These are phyloP conservation scores for Apium graveolens DNA, from an alignment of 129 eudicot species.

Conservation along the genomic window DNA sequence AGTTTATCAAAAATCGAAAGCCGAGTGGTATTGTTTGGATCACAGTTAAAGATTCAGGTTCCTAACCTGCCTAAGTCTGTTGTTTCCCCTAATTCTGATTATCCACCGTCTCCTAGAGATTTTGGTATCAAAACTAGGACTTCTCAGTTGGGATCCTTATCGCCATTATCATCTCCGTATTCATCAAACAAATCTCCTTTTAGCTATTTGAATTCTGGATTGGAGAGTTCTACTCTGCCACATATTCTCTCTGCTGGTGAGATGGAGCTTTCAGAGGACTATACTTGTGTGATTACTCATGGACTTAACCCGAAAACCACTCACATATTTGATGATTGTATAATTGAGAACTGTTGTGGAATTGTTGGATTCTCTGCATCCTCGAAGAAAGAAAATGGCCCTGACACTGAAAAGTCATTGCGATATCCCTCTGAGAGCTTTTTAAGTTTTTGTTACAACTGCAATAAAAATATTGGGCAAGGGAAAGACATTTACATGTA, in stretches of 20 bases:
- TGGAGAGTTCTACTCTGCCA: conserved; percentile 29
- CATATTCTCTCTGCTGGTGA: conserved; percentile 34
- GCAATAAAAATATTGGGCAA: conserved; percentile 63
- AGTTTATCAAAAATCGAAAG: conserved; percentile 22
- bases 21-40: conserved; percentile 44
- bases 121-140: conserved; percentile 64
- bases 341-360: conserved; percentile 61
- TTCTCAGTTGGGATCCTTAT: conserved; percentile 28
- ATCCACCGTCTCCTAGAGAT: conserved; percentile 46
- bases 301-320: conserved; percentile 79
- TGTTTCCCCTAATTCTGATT: conserved; percentile 15
- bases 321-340: conserved; percentile 69
- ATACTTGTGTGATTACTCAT: conserved; percentile 60
- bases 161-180: conserved; percentile 20
- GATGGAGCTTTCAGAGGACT: conserved; percentile 82
- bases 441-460: conserved; percentile 53
- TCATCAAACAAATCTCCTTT: conserved; percentile 30
- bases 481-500: conserved; percentile 66
- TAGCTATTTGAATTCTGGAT: conserved; percentile 25
- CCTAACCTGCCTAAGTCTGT: conserved; percentile 31
- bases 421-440: conserved; percentile 52
- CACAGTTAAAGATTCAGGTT: conserved; percentile 65
- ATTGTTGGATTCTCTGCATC: conserved; percentile 31
- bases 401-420: conserved; percentile 13
- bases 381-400: conserved; percentile 25